Percentiles rank a stretch among this genome's conserved stretches.
These are phyloP conservation scores for Phialophora chinensis DNA, from an alignment of 2,329 filamentous ascomycete genomes.

Conservation along the genomic window DNA sequence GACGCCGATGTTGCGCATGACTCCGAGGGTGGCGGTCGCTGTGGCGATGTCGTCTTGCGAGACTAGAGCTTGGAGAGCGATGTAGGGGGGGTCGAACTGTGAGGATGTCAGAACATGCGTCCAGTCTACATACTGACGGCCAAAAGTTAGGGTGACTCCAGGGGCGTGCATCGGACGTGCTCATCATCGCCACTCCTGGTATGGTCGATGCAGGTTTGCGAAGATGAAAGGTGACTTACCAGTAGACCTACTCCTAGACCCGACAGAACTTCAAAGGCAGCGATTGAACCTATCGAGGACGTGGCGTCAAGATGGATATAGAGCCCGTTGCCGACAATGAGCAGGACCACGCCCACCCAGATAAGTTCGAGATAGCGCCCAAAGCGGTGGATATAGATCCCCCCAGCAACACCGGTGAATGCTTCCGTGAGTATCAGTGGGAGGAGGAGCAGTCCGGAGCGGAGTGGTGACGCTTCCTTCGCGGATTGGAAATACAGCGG, in stretches of 20 bases:
- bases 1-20: conserved; percentile 63
- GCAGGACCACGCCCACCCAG: conserved; percentile 49
- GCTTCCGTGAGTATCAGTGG: conserved; percentile 61
- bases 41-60: conserved; percentile 58
- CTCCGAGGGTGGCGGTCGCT: conserved; percentile 66
- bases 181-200: background rate
- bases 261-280: conserved; percentile 47
- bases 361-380: conserved; percentile 56
- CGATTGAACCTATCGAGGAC: background rate
- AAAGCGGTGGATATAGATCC: conserved; percentile 56
- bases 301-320: conserved; percentile 49
- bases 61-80: conserved; percentile 61
- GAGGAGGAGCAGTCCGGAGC: conserved; percentile 63
- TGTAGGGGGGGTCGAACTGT: conserved; percentile 59
- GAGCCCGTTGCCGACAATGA: conserved; percentile 54
- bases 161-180: background rate
- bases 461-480: conserved; percentile 65
- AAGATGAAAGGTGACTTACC: background rate
- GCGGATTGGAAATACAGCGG: conserved; percentile 76
- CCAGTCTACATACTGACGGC: background rate
- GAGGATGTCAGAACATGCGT: background rate
- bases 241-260: conserved; percentile 56
- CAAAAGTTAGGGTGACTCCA: background rate
- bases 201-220: background rate
- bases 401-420: conserved; percentile 51